These are phyloP conservation scores for Leccinum disarticulatum DNA, from an alignment of 768 basidiomycete species.

Conservation along the genomic window DNA sequence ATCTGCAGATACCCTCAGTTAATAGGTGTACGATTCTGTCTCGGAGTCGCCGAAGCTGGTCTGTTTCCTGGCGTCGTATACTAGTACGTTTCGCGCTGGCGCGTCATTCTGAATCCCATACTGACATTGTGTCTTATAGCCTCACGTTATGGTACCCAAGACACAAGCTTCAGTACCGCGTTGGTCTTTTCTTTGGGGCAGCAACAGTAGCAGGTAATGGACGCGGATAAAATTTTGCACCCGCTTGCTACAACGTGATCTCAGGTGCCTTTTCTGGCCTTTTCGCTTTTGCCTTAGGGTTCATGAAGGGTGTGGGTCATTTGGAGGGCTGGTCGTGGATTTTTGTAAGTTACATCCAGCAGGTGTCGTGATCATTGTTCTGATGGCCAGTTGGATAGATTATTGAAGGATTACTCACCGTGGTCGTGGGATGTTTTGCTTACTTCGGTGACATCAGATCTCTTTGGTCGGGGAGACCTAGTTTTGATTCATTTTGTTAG, in stretches of 20 bases:
- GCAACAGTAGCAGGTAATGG: slow-evolving; percentile 53
- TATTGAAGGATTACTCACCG: slow-evolving; percentile 51
- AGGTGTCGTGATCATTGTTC: not conserved
- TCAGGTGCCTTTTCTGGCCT: slow-evolving; percentile 57
- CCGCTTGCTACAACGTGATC: not conserved
- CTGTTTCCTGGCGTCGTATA: slow-evolving; percentile 74
- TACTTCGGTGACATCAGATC: slow-evolving; percentile 41
- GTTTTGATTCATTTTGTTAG: slow-evolving; percentile 28
- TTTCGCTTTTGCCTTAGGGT: slow-evolving; percentile 53
- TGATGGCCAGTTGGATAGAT: slow-evolving; percentile 5
- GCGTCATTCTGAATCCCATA: too few relatives aligned
- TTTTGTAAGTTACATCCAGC: slow-evolving; percentile 42
- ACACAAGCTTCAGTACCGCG: slow-evolving; percentile 55
- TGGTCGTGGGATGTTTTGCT: slow-evolving; percentile 53
- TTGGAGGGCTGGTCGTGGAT: slow-evolving; percentile 68
- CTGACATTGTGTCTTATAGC: slow-evolving; percentile 28
- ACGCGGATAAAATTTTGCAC: not conserved
- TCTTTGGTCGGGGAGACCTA: not conserved
- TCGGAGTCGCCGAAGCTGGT: slow-evolving; percentile 69
- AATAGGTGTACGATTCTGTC: slow-evolving; percentile 53
- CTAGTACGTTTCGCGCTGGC: slow-evolving; percentile 46
- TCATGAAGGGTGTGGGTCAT: slow-evolving; percentile 47
- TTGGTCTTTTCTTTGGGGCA: slow-evolving; percentile 65
- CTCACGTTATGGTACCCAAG: slow-evolving; percentile 71
- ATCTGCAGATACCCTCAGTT: slow-evolving; percentile 58